A percentile compares a stretch with the other conserved stretches of the same genome.
Conservation (phyloP, 257 asterid species). For the Vinca minor region DNA sequence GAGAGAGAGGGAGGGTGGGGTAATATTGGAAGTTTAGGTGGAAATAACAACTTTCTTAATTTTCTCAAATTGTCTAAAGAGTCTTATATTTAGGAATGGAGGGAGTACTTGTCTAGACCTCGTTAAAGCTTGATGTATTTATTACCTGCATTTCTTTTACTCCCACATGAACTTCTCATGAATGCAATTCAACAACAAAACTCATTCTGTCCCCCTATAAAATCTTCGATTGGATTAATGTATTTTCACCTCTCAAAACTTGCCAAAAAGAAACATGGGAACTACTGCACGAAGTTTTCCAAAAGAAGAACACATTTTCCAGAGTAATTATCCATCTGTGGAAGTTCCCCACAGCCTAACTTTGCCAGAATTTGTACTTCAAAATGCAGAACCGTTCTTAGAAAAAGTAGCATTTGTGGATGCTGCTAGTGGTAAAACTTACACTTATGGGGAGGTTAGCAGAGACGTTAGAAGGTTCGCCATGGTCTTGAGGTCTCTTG, state of each 20-base stretch:
- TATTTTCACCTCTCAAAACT: neutral
- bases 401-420: slow-evolving; percentile 75
- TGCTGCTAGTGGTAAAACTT: slow-evolving; percentile 49
- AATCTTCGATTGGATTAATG: neutral
- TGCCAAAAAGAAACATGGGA: slow-evolving; percentile 31
- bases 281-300: slow-evolving; percentile 25
- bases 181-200: neutral
- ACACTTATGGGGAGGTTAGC: slow-evolving; percentile 54
- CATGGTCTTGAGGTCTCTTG: slow-evolving; percentile 79
- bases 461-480: slow-evolving; percentile 62
- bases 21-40: too few relatives aligned
- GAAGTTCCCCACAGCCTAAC: slow-evolving; percentile 58
- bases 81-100: too few relatives aligned
- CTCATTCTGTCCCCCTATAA: slow-evolving; percentile 14
- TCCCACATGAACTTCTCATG: slow-evolving; percentile 5
- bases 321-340: slow-evolving; percentile 57
- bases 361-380: slow-evolving; percentile 76
- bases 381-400: slow-evolving; percentile 37
- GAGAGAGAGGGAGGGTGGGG: too few relatives aligned
- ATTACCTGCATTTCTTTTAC: neutral
- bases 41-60: too few relatives aligned
- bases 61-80: too few relatives aligned
- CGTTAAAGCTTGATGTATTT: neutral
- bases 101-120: slow-evolving; percentile 9
- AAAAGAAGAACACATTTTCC: slow-evolving; percentile 51